Conservation (phyloP, 2,329 filamentous ascomycete genomes). For the Aspergillus intermedius region DNA sequence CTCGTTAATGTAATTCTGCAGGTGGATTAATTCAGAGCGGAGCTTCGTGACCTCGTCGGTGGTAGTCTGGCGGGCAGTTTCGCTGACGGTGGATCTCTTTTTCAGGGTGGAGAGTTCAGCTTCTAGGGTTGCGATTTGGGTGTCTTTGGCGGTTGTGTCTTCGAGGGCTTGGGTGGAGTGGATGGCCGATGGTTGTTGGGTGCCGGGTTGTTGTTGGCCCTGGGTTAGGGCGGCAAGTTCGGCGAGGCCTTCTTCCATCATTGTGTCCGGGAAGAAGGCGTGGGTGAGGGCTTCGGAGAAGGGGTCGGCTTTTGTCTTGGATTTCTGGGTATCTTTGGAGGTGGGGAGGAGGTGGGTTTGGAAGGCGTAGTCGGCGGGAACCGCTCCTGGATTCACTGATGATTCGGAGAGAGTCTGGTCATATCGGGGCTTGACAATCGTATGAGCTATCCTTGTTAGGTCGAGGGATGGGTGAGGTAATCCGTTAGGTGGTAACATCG, state of each 20-base stretch:
- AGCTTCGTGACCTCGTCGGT: slow-evolving; percentile 31
- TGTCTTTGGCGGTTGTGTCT: slow-evolving; percentile 18
- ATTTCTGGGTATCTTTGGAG: slow-evolving; percentile 1
- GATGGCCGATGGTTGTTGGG: slow-evolving; percentile 2
- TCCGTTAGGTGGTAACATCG: slow-evolving; percentile 60
- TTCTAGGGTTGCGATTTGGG: slow-evolving; percentile 29
- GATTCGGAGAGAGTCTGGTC: slow-evolving; percentile 33
- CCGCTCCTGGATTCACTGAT: slow-evolving; percentile 26
- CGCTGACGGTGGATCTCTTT: slow-evolving; percentile 29
- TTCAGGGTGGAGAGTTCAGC: slow-evolving; percentile 35
- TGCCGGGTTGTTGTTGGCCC: slow-evolving; percentile 13
- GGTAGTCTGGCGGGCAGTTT: slow-evolving; percentile 30
- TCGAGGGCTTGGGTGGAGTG: neutral
- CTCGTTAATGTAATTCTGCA: slow-evolving; percentile 34
- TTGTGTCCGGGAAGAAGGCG: slow-evolving; percentile 30
- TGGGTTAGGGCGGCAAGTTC: slow-evolving; percentile 28
- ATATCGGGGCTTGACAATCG: slow-evolving; percentile 68
- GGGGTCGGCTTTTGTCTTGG: slow-evolving; percentile 10
- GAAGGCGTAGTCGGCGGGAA: slow-evolving; percentile 40
- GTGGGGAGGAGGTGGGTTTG: slow-evolving; percentile 31
- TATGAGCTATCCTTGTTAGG: slow-evolving; percentile 47
- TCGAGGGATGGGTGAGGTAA: slow-evolving; percentile 31
- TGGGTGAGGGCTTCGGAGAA: slow-evolving; percentile 36
- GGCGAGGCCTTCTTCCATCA: slow-evolving; percentile 37
- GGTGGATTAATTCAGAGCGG: slow-evolving; percentile 27